Conservation (phyloP, 2,329 filamentous ascomycete species). For the Fusarium nisikadoi region DNA sequence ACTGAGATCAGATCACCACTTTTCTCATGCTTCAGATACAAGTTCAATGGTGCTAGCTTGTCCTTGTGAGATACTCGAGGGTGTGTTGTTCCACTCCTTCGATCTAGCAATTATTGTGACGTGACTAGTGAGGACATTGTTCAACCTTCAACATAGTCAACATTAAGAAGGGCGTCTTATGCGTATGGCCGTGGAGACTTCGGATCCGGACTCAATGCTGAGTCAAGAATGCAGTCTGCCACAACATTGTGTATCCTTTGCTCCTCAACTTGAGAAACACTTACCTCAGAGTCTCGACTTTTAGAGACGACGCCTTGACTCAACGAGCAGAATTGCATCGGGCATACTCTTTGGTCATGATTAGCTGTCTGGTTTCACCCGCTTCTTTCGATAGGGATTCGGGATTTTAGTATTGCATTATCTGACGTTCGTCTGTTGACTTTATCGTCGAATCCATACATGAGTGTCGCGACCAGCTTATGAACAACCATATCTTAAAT, state of each 20-base stretch:
- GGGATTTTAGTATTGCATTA: neutral
- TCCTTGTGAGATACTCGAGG: neutral
- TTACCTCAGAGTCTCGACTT: neutral
- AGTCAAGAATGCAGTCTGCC: neutral
- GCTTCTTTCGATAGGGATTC: neutral
- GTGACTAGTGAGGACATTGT: neutral
- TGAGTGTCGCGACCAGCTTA: neutral
- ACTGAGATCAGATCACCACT: too few relatives aligned
- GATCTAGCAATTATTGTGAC: neutral
- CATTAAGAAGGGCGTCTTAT: neutral
- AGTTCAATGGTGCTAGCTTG: neutral
- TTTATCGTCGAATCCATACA: neutral
- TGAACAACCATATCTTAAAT: neutral
- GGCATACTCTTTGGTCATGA: neutral
- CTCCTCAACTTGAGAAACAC: neutral
- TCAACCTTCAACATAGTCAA: neutral
- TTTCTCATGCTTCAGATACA: neutral
- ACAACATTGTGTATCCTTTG: neutral
- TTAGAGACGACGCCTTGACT: neutral
- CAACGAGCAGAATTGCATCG: neutral
- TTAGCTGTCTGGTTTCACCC: neutral
- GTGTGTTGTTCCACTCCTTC: neutral
- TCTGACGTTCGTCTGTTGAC: neutral
- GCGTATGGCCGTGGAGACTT: neutral
- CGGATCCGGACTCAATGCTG: neutral